Evolutionary conservation across 108 stramenopile species (phyloP).

Genomic region (Nitzschia palea): DNA sequence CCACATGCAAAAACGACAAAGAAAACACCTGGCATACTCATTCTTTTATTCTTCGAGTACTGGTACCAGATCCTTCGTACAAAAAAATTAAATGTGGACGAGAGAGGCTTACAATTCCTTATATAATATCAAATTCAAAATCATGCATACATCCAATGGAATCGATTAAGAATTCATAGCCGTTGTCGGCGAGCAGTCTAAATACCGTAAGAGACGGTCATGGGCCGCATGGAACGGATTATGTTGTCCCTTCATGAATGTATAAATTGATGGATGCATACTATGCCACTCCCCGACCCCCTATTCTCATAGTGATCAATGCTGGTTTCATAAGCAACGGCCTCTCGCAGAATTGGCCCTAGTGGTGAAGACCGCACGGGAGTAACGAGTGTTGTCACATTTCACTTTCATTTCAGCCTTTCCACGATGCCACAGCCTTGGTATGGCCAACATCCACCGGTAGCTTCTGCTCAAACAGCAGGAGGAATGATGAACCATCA

Average conservation of each 20-base stretch:
- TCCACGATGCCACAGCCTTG: slow-evolving; percentile 23
- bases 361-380: slow-evolving; percentile 8
- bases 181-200: slow-evolving; percentile 1
- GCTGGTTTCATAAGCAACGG: slow-evolving; percentile 12
- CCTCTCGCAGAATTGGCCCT: slow-evolving; percentile 17
- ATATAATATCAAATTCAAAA: slow-evolving; percentile 13
- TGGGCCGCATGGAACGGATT: neutral
- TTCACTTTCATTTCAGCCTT: neutral
- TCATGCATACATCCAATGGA: neutral
- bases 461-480: slow-evolving; percentile 2
- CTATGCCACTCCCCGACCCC: neutral
- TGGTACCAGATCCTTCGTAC: too few species aligned
- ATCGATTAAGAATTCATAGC: neutral
- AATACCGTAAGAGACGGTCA: slow-evolving; percentile 10
- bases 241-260: neutral
- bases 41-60: too few species aligned
- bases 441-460: slow-evolving; percentile 12
- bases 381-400: neutral
- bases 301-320: slow-evolving; percentile 8
- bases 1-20: neutral
- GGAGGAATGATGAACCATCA: neutral
- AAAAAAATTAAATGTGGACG: too few species aligned
- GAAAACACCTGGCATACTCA: too few species aligned
- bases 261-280: slow-evolving; percentile 7
- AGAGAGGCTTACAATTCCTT: neutral